Evolutionary conservation across 805 yeast species (phyloP).

Genomic region (Starmerella bacillaris): DNA sequence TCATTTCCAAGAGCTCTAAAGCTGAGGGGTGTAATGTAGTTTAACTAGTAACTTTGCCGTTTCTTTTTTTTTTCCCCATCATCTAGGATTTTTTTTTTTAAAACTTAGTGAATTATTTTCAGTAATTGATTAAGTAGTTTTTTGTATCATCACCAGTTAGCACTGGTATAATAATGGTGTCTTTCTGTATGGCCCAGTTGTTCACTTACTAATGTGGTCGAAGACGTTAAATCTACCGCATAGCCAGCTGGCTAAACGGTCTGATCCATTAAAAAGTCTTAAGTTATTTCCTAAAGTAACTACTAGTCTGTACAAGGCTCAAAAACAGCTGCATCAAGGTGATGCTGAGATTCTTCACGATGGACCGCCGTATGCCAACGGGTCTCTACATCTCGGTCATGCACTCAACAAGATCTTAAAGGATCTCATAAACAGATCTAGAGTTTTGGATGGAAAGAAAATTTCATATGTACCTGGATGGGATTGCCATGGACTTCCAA

Average conservation of each 20-base stretch:
- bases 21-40: no score
- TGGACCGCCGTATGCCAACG: slow-evolving; percentile 98
- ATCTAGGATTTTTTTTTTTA: no score
- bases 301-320: slow-evolving; percentile 49
- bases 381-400: slow-evolving; percentile 81
- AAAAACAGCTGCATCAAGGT: slow-evolving; percentile 23
- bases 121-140: no score
- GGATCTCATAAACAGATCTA: slow-evolving; percentile 63
- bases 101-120: no score
- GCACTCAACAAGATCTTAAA: slow-evolving; percentile 77
- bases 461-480: slow-evolving; percentile 80
- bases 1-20: no score
- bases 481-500: slow-evolving; percentile 98
- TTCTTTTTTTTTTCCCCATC: no score
- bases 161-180: no score
- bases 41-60: no score
- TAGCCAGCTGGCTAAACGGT: slow-evolving; percentile 48
- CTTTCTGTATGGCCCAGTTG: no score
- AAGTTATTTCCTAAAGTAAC: slow-evolving; percentile 37
- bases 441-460: slow-evolving; percentile 42
- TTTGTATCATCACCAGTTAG: no score
- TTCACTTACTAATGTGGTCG: no score
- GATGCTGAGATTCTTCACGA: slow-evolving; percentile 55
- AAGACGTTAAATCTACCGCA: slow-evolving; percentile 45
- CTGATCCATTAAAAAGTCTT: slow-evolving; percentile 29